These are phyloP conservation scores for Kalmusia sp. DNA, from an alignment of 2,329 filamentous ascomycete species.

Conservation along the genomic window DNA sequence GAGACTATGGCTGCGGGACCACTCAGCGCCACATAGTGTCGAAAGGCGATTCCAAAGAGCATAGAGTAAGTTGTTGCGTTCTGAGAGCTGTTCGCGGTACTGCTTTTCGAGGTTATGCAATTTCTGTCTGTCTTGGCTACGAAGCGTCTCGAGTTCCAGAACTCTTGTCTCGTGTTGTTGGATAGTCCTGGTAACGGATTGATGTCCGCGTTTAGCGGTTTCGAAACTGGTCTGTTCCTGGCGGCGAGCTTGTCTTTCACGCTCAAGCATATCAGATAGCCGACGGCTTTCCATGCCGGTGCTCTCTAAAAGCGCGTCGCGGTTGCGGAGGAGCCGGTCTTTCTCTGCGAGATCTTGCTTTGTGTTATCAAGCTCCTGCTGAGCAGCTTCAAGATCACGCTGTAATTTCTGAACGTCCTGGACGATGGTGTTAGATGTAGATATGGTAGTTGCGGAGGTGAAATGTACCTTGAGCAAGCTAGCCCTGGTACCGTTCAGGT, in stretches of 20 bases:
- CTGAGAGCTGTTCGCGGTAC: slow-evolving; percentile 84
- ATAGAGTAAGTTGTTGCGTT: slow-evolving; percentile 87
- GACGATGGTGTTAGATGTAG: slow-evolving; percentile 23
- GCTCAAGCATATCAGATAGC: slow-evolving; percentile 86
- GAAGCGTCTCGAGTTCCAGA: slow-evolving; percentile 81
- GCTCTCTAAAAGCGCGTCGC: slow-evolving; percentile 85
- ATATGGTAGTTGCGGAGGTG: slow-evolving; percentile 10
- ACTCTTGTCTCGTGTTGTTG: slow-evolving; percentile 85
- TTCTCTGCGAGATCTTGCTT: slow-evolving; percentile 85
- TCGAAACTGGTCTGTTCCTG: slow-evolving; percentile 90
- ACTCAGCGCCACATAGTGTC: slow-evolving; percentile 85
- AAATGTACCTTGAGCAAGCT: slow-evolving; percentile 75
- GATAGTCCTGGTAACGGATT: slow-evolving; percentile 85
- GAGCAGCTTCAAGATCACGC: slow-evolving; percentile 82
- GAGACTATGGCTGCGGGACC: slow-evolving; percentile 87
- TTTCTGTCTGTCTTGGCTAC: slow-evolving; percentile 78
- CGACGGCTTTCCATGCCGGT: slow-evolving; percentile 86
- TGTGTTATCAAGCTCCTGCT: slow-evolving; percentile 80
- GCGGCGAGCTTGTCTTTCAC: slow-evolving; percentile 83
- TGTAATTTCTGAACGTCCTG: slow-evolving; percentile 87
- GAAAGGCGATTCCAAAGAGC: slow-evolving; percentile 91
- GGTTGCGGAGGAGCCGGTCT: slow-evolving; percentile 86
- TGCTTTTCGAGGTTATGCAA: slow-evolving; percentile 77
- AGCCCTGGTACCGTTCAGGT: slow-evolving; percentile 84
- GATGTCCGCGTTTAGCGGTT: slow-evolving; percentile 84